Evolutionary conservation across 495 filamentous ascomycete species (phyloP), one percentile per base, ranked within the genome.

Genomic region (Xylaria grammica): DNA sequence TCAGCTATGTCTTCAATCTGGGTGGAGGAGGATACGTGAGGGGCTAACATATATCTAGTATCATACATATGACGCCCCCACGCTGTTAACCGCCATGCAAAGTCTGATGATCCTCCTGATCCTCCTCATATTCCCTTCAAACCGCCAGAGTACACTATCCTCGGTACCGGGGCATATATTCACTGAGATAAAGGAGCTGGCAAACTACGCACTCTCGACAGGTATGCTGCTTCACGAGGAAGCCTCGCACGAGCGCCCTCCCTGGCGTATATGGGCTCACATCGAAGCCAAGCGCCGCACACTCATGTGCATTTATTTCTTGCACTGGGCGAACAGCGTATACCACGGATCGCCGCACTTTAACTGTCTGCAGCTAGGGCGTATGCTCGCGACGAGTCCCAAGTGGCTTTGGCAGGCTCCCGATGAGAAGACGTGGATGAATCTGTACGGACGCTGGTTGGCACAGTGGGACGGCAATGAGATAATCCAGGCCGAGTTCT

Each of bases 351-450:
- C 72, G 17, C 67, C 67, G 15, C 75, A 68, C 17, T 77, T 77
- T 55, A 69, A 77, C 32, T 81, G 78, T 56, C 63, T 64, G 15
- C 72, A 79, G 24, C 68, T 81, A 1, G 75, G 74, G 3, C 77
- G 76, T 57, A 72, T 79, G 68, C 77, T 75, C 20, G 68, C 65
- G 4, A 61, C 77, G 1, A 75, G 75, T 1, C 65, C 78, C 15
- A 81, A 81, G 63, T 69, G 69, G 22, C 76, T 79, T 20, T 81
- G 78, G 78, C 71, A 78, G 44, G 76, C 77, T 1, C 66, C 63
- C 2, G 67, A 72, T 11, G 72, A 73, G 60, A 65, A 74, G 34
- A 69, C 75, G 20, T 81, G 77, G 76, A 70, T 76, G 52, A 63
- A 55, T 0, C 32, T 69, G 10, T 79, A 81, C 58, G 72, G 66